Evolutionary conservation across 2,329 filamentous ascomycete species (phyloP), one percentile per base, ranked within the genome.

Genomic region (Penicillium sp.): DNA sequence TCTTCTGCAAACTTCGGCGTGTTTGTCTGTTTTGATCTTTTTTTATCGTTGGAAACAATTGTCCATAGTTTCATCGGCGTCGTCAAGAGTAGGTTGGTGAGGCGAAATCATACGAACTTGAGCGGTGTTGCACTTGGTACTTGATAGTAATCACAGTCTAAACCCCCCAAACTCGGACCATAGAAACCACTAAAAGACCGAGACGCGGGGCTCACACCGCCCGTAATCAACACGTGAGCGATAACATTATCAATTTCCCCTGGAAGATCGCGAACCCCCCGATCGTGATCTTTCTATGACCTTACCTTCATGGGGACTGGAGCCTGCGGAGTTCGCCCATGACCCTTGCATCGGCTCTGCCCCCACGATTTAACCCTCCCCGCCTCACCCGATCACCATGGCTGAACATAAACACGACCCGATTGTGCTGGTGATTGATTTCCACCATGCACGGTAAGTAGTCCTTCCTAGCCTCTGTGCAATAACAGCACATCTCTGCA

Each of bases 351-450:
- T 43, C 24, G 44, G 13, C 28, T 26, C 49, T 24, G 42, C n/a
- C 13, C 34, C 28, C 33, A 41, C 15, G 39, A 16, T 24, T 34
- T 28, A 9, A 38, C 16, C 16, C 24, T 26, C 33, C 45, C 6
- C 21, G 38, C 52, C 36, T 42, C 49, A 47, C 56, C 57, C 51
- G 45, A 54, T 42, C 50, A 45, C 49, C 59, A 71, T 71, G 65
- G 63, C 69, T 53, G 43, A 56, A 46, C 61, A 49, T 52, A 69
- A 76, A 78, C 70, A 73, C 64, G 65, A 70, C 51, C 88, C 89
- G 42, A 79, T 92, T 68, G 87, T 93, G 45, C 85, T 86, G 59
- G 87, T 93, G 53, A 88, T 93, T 64, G 89, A 88, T 71, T 93
- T 93, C 69, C 88, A 93, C 73, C 89, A 93, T 79, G 88, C 88